Base-by-base conservation (phyloP, 441 rosid species). In the Macaranga tanarius region DNA sequence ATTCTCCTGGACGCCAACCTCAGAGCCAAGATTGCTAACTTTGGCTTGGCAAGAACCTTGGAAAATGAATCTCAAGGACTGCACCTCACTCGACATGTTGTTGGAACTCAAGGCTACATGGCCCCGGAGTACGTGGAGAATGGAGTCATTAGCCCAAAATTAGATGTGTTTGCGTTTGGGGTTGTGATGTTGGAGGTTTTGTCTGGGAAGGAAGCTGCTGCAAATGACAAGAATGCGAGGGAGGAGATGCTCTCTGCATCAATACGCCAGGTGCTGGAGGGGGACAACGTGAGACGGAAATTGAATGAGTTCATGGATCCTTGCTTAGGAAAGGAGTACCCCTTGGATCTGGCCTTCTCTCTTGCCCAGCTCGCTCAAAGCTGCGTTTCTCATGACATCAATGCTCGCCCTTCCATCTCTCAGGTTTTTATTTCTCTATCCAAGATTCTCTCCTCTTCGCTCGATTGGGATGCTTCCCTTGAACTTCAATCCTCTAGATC, bases 391-490 rank as follows among this genome's bases (percentile, higher is more conserved):
- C 60, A 23, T 50, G 94, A 92, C 79, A 80, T 88, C 66, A 87
- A 89, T 76, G 80, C 85, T 58, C 94, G 99, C 5, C 89, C 89
- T 10, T 72, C 83, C 3, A 77, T 88, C 40, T 40, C 86, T 2
- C 89, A 92, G 51, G 88, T 87, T 68, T 56, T 88, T 58, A 34
- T 74, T 42, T 87, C 83, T 28, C 79, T 92, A 12, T 89, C 90
- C 57, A 92, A 86, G 91, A 88, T 92, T 40, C 84, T 85, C 4
- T 92, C 96, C 10, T 88, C 97, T 8, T 82, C 92, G 1, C 54
- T 84, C 8, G 96, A 91, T 76, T 92, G 97, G 97, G 97, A 95
- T 83, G 96, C 97, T 48, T 88, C 97, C 28, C 81, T 87, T 72
- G 88, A 88, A 70, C 83, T 84, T 13, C 72, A 86, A 10, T 76